Conservation (phyloP, 202 grass and related monocot species). For the Carex sylvatica region DNA sequence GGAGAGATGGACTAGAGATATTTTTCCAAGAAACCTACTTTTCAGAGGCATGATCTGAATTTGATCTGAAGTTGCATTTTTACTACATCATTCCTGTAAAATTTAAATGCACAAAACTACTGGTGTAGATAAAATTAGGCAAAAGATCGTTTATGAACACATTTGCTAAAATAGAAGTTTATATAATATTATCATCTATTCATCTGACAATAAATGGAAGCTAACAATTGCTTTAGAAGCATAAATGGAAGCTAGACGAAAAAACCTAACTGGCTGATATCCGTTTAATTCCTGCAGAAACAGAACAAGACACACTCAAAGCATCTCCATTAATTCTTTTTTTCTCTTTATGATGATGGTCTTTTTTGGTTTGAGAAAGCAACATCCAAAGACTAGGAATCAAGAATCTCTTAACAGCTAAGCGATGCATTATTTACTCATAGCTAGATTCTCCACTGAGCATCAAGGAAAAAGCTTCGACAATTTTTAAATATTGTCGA, state of each 20-base stretch:
- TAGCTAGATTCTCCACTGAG: neutral
- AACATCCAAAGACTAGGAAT: neutral
- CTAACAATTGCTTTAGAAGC: neutral
- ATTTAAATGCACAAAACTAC: neutral
- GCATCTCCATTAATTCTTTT: neutral
- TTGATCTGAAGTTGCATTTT: too few species aligned
- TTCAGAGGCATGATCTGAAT: too few species aligned
- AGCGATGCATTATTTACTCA: conserved; percentile 6
- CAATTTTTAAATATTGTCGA: neutral
- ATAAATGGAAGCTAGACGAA: neutral
- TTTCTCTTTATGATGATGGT: neutral
- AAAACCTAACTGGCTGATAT: neutral
- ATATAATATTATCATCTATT: neutral
- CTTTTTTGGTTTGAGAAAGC: neutral
- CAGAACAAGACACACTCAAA: neutral
- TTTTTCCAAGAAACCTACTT: too few species aligned
- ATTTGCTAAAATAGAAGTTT: neutral
- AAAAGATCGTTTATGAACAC: neutral
- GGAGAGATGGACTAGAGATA: too few species aligned
- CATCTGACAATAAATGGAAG: too few species aligned
- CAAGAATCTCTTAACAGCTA: conserved; percentile 19
- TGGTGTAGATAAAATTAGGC: neutral
- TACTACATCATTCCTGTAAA: neutral
- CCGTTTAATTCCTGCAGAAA: neutral
- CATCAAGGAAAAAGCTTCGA: neutral